These are phyloP conservation scores for Agaricus subrufescens DNA, from an alignment of 768 basidiomycete genomes.

Conservation along the genomic window DNA sequence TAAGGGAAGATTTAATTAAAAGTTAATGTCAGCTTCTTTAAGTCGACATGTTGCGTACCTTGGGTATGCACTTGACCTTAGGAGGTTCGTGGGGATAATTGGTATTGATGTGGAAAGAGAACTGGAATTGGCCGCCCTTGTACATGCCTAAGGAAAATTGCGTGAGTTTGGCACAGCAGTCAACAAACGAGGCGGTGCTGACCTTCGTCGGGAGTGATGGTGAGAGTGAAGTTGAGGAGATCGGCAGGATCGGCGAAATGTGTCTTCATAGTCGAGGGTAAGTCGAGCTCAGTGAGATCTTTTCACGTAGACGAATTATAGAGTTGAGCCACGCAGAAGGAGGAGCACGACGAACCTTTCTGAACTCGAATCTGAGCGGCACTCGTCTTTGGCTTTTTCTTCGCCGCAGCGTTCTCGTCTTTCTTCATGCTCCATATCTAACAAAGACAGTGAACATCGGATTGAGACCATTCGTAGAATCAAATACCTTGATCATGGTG, in stretches of 20 bases:
- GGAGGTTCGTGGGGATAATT: slow-evolving; percentile 99
- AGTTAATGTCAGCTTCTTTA: neutral
- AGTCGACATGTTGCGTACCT: slow-evolving; percentile 43
- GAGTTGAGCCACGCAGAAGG: neutral
- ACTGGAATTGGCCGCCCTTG: slow-evolving; percentile 88
- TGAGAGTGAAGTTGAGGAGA: slow-evolving; percentile 94
- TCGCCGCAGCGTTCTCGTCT: slow-evolving; percentile 94
- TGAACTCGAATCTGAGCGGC: slow-evolving; percentile 99
- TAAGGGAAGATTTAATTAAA: slow-evolving; percentile 7
- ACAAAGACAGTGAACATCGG: neutral
- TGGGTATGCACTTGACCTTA: slow-evolving; percentile 96
- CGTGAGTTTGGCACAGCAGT: neutral
- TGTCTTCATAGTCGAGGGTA: slow-evolving; percentile 95
- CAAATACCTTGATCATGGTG: slow-evolving; percentile 45
- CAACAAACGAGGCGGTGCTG: slow-evolving; percentile 16
- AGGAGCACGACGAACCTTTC: slow-evolving; percentile 63
- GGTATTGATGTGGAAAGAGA: slow-evolving; percentile 94
- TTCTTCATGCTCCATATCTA: slow-evolving; percentile 99
- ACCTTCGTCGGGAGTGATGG: slow-evolving; percentile 98
- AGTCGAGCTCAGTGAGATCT: slow-evolving; percentile 97
- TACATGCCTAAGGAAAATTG: slow-evolving; percentile 76
- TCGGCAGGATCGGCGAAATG: slow-evolving; percentile 88
- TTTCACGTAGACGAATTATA: neutral
- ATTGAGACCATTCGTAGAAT: neutral
- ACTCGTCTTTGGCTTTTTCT: slow-evolving; percentile 97